Percentiles rank a stretch among this genome's conserved stretches.
These are phyloP conservation scores for Citrus sinensis DNA, from an alignment of 345 rosid genomes.

Conservation along the genomic window DNA sequence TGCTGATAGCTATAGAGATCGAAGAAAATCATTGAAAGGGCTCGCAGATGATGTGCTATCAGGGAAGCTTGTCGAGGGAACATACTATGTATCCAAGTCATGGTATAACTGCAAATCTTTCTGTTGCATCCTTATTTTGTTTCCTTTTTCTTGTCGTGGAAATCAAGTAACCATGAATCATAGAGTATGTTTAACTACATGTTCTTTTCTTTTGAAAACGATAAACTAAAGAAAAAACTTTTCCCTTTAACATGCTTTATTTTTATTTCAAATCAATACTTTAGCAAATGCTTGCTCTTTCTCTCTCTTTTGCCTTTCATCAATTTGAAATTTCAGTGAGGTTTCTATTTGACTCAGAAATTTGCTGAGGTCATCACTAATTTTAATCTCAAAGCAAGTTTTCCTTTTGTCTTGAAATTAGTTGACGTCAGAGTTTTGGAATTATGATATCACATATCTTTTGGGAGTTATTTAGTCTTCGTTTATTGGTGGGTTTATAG, in stretches of 20 bases:
- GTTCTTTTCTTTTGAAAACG: not conserved
- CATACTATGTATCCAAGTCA: constrained; percentile 65
- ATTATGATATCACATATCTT: not conserved
- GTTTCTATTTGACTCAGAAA: not conserved
- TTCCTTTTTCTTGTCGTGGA: not conserved
- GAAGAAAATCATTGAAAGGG: constrained; percentile 72
- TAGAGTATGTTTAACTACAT: not conserved
- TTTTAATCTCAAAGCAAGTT: not conserved
- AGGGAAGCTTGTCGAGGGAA: constrained; percentile 67
- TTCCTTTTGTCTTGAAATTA: not conserved
- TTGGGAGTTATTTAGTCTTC: not conserved
- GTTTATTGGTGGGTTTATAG: not conserved
- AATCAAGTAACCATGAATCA: not conserved
- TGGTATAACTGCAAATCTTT: constrained; percentile 54
- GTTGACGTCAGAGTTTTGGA: not conserved
- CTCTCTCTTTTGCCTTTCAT: not conserved
- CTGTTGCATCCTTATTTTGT: constrained; percentile 6
- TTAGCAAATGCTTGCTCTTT: not conserved
- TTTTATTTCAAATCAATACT: not conserved
- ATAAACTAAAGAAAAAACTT: not conserved
- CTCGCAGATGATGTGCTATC: constrained; percentile 58
- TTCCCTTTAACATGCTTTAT: not conserved
- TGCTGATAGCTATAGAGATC: constrained; percentile 91
- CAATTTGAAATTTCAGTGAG: constrained; percentile 1
- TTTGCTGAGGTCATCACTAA: not conserved